Percentiles rank a stretch among this genome's conserved stretches.
These are phyloP conservation scores for Euryodendron excelsum DNA, from an alignment of 148 eudicot species.

Conservation along the genomic window DNA sequence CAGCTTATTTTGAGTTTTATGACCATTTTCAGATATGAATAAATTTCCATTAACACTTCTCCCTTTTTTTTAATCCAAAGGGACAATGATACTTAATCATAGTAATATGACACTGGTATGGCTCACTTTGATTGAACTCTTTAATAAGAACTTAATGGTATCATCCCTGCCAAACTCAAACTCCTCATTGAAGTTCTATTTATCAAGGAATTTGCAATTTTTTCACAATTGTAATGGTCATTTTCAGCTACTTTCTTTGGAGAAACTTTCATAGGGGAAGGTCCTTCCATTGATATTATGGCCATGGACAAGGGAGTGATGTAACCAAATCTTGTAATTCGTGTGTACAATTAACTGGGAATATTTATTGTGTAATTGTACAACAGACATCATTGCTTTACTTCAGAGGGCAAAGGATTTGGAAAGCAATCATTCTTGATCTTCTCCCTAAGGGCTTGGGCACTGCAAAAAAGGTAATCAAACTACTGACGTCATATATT, in stretches of 20 bases:
- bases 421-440: constrained; percentile 79
- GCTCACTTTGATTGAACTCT: neutral
- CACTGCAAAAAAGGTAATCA: constrained; percentile 64
- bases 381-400: constrained; percentile 74
- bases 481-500: neutral
- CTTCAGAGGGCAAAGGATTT: constrained; percentile 94
- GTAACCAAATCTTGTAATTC: neutral
- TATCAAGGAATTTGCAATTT: neutral
- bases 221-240: neutral
- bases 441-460: constrained; percentile 86
- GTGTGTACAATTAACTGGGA: neutral
- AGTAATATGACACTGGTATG: neutral
- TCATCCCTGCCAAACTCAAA: neutral
- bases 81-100: neutral
- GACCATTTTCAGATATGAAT: too few relatives aligned
- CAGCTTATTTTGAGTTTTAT: too few relatives aligned
- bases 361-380: constrained; percentile 18
- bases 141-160: neutral
- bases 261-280: neutral
- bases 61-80: neutral
- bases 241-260: neutral
- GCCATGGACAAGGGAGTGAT: neutral
- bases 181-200: neutral
- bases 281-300: neutral
- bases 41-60: too few relatives aligned